Base-by-base conservation (phyloP, 768 basidiomycete species). In the Boletus subparvulus region DNA sequence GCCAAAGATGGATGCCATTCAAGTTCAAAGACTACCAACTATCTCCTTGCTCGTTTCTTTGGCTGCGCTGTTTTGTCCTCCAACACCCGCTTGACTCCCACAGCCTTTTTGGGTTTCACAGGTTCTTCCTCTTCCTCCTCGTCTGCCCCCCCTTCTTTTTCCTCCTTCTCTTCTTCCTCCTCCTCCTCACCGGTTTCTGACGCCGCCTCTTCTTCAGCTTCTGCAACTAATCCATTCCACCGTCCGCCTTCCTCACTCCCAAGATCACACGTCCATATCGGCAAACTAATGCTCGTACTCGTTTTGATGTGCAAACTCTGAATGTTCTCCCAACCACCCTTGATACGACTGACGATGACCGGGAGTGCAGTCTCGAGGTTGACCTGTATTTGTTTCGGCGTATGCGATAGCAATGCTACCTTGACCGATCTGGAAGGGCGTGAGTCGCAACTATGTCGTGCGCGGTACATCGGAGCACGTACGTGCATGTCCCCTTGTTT, bases 401-500 rank as follows among this genome's bases (percentile, higher is more conserved):
- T 82, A 59, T 94, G 92, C 6, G 86, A 83, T 40, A 92, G 72
- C 3, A 81, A 82, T 45, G 85, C 88, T 49, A 98, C 78, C 75
- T 94, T 94, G 59, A 98, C 82, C 32, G 94, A 87, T 28, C 93
- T 95, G 63, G 30, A 39, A 44, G 12, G 24, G 2, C 26, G 3
- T 53, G 24, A 52, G 37, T 37, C 26, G 3, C 17, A 4, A 10
- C 39, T 12, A 26, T 11, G 6, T 12, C n/a, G 28, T 0, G 11
- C 14, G 45, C 17, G 17, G 35, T 28, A 17, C 6, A 33, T 33
- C 36, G 32, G 24, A 17, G 26, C 17, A 83, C 93, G 50, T 76
- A 95, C 92, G 87, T 85, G 83, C 90, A 92, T 7, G 94, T 97
- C 13, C 97, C 97, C 61, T 84, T 85, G 54, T 94, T 93, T 74